Percentiles rank a stretch among this genome's conserved stretches.
Conservation (phyloP, 331 rosid genomes). For the Acacia concinna region DNA sequence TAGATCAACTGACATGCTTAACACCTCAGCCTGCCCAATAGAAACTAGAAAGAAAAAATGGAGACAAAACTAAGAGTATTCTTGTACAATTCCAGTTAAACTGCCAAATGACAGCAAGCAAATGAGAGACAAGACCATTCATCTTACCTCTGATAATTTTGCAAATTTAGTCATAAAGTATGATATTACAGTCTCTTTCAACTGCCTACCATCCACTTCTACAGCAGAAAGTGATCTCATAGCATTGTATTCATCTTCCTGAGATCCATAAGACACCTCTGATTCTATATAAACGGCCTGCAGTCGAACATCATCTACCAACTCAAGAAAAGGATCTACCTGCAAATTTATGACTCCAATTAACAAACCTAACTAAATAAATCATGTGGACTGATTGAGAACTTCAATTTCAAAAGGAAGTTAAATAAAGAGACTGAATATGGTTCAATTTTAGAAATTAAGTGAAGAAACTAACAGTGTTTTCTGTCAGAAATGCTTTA, state of each 20-base stretch:
- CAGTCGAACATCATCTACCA: conserved; percentile 65
- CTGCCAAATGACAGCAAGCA: conserved; percentile 3
- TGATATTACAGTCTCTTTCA: conserved; percentile 71
- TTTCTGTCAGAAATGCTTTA: conserved; percentile 63
- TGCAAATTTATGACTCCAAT: conserved; percentile 44
- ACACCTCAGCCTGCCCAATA: conserved; percentile 14
- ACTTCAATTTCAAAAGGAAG: conserved; percentile 24
- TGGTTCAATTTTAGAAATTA: conserved; percentile 22
- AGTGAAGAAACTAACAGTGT: conserved; percentile 48
- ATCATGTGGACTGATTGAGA: background rate
- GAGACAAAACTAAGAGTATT: conserved; percentile 2
- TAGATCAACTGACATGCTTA: conserved; percentile 14
- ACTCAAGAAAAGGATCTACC: conserved; percentile 89
- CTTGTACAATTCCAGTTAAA: conserved; percentile 16
- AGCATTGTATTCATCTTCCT: conserved; percentile 73
- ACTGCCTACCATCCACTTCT: conserved; percentile 53
- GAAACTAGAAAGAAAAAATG: conserved; percentile 15
- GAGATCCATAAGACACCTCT: conserved; percentile 53
- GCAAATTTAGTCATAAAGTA: conserved; percentile 64
- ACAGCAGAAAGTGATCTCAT: conserved; percentile 61
- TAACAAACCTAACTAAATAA: conserved; percentile 18
- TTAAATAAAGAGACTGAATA: conserved; percentile 21
- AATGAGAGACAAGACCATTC: conserved; percentile 3
- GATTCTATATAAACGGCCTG: conserved; percentile 57
- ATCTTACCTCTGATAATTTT: conserved; percentile 67